Evolutionary conservation across 345 rosid genomes (phyloP).

Genomic region (Balakata baccata): DNA sequence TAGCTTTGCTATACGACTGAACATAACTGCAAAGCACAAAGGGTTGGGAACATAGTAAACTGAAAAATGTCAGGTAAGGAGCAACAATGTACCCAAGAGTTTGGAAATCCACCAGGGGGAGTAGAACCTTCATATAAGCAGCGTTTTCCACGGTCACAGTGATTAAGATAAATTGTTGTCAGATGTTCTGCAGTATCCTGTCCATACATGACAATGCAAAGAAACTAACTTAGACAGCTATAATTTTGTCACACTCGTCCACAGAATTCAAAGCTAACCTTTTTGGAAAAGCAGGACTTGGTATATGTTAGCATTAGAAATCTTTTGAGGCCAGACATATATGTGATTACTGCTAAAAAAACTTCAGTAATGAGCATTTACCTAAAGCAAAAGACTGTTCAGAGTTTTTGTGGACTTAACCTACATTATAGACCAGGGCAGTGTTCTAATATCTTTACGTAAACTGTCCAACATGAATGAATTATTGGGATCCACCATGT

Average conservation of each 20-base stretch:
- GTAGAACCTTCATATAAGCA: conserved; percentile 82
- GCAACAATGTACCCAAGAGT: conserved; percentile 61
- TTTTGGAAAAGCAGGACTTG: not conserved
- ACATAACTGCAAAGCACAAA: not conserved
- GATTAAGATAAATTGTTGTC: conserved; percentile 67
- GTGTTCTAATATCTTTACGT: too few species aligned
- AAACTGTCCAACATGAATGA: too few species aligned
- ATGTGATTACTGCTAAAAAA: too few species aligned
- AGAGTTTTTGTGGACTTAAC: too few species aligned
- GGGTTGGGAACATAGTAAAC: not conserved
- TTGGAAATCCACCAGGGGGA: conserved; percentile 78
- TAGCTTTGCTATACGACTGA: not conserved
- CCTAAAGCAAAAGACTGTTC: too few species aligned
- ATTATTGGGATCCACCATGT: too few species aligned
- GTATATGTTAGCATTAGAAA: not conserved
- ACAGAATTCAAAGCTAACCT: not conserved
- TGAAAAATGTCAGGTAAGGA: not conserved
- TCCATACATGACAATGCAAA: conserved; percentile 6
- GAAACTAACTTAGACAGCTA: not conserved
- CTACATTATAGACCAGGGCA: too few species aligned
- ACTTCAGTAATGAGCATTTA: too few species aligned
- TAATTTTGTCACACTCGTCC: not conserved
- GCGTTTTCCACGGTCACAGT: conserved; percentile 75
- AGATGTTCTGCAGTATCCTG: conserved; percentile 85
- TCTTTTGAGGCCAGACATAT: not conserved